A percentile compares a stretch with the other conserved stretches of the same genome.
Conservation (phyloP, 495 filamentous ascomycete genomes). For the Daldinia caldariorum region DNA sequence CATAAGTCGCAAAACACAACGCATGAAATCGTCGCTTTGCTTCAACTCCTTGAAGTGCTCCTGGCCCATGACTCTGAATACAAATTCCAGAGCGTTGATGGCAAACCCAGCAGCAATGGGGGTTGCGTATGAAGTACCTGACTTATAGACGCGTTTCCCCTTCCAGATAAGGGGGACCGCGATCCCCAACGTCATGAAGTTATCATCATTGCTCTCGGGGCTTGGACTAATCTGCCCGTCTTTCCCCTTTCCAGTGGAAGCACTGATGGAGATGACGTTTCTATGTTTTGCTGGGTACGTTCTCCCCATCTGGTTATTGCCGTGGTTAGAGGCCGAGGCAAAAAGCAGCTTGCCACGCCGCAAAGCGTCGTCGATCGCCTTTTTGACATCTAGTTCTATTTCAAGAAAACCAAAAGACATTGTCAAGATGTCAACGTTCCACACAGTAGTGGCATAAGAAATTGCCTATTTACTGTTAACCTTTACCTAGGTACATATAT, state of each 20-base stretch:
- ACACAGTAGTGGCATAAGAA: no score
- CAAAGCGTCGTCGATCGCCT: not conserved
- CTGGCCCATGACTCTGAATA: not conserved
- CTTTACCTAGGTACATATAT: no score
- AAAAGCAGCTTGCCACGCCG: not conserved
- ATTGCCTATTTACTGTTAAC: no score
- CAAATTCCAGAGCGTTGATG: slow-evolving; percentile 1
- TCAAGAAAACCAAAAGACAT: no score
- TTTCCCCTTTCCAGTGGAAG: slow-evolving; percentile 13
- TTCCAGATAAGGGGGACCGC: slow-evolving; percentile 3
- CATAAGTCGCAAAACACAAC: not conserved
- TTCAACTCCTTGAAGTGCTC: not conserved
- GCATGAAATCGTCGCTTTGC: slow-evolving; percentile 2
- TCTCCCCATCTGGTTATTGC: not conserved
- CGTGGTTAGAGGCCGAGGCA: slow-evolving; percentile 8
- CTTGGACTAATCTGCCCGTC: slow-evolving; percentile 6
- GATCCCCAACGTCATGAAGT: slow-evolving; percentile 11
- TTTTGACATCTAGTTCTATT: not conserved
- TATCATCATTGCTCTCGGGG: not conserved
- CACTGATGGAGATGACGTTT: slow-evolving; percentile 8
- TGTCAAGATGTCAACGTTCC: no score
- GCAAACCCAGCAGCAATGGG: slow-evolving; percentile 17
- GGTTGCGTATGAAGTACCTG: slow-evolving; percentile 15
- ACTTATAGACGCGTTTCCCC: not conserved
- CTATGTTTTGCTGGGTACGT: slow-evolving; percentile 5